phyloP scores from a whole-genome alignment of 2,329 filamentous ascomycete species.

The Magnaporthiopsis poae region DNA sequence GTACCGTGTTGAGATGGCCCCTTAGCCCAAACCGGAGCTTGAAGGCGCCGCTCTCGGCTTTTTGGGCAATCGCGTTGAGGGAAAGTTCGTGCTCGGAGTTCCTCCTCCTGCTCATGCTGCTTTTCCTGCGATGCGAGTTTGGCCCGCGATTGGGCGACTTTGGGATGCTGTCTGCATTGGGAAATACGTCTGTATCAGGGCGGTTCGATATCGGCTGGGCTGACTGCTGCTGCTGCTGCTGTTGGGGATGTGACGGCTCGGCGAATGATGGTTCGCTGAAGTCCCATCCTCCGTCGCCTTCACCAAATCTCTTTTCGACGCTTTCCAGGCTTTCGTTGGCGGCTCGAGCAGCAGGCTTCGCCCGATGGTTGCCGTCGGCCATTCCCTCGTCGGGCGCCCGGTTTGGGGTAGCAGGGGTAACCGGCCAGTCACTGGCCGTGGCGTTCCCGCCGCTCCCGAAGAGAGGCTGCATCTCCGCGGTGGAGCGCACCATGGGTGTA shows the following conservation, averaged over 20 bases:
- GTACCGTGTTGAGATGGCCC: slow-evolving; percentile 86
- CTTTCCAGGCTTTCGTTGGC: slow-evolving; percentile 24
- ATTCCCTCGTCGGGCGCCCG: slow-evolving; percentile 16
- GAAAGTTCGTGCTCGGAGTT: slow-evolving; percentile 58
- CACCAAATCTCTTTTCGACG: slow-evolving; percentile 40
- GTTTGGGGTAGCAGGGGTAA: slow-evolving; percentile 15
- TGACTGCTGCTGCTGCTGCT: slow-evolving; percentile 29
- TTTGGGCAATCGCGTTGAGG: slow-evolving; percentile 39
- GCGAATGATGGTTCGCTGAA: slow-evolving; percentile 71
- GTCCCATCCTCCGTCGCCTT: slow-evolving; percentile 70
- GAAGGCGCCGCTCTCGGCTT: slow-evolving; percentile 66
- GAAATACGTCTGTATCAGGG: slow-evolving; percentile 81
- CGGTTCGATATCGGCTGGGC: slow-evolving; percentile 41
- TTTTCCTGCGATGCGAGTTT: slow-evolving; percentile 67
- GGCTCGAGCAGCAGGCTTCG: slow-evolving; percentile 29
- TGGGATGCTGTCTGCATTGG: slow-evolving; percentile 65
- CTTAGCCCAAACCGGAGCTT: slow-evolving; percentile 86
- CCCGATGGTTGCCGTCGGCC: slow-evolving; percentile 26
- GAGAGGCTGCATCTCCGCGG: slow-evolving; percentile 33
- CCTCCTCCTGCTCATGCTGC: slow-evolving; percentile 63
- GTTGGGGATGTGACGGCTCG: slow-evolving; percentile 35
- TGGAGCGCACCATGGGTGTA: slow-evolving; percentile 42
- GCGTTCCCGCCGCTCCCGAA: slow-evolving; percentile 21
- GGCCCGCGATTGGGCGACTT: slow-evolving; percentile 68
- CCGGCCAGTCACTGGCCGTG: slow-evolving; percentile 21